These are phyloP conservation scores for Vinca minor DNA, from an alignment of 257 asterid genomes.

Conservation along the genomic window DNA sequence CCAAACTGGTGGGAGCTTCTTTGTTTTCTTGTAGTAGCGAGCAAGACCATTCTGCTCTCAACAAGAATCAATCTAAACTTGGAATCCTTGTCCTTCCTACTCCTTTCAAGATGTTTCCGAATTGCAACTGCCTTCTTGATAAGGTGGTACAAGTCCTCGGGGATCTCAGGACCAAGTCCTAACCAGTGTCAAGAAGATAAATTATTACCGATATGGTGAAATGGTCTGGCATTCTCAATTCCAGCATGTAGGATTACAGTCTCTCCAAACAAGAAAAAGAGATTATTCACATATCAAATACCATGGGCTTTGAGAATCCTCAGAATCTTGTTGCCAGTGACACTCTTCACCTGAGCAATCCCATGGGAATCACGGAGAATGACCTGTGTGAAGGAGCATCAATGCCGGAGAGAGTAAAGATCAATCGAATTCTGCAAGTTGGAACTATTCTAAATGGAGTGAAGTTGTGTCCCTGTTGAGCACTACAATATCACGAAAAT, in stretches of 20 bases:
- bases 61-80: conserved; percentile 38
- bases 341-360: conserved; percentile 39
- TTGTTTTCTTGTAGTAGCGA: conserved; percentile 39
- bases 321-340: conserved; percentile 33
- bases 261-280: not conserved
- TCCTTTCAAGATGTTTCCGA: conserved; percentile 36
- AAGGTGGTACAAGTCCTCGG: conserved; percentile 34
- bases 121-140: conserved; percentile 43
- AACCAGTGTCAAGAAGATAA: not conserved
- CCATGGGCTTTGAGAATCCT: conserved; percentile 36
- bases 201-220: no score
- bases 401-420: no score
- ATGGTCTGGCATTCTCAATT: not conserved
- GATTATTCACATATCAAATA: not conserved
- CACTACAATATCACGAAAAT: no score
- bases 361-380: conserved; percentile 42
- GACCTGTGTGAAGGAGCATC: no score
- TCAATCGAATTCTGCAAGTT: no score
- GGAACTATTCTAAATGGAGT: no score
- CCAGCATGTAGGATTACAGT: not conserved
- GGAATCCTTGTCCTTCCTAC: conserved; percentile 37
- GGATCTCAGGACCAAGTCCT: conserved; percentile 39
- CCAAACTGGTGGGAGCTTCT: conserved; percentile 43
- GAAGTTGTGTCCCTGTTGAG: no score
- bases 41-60: conserved; percentile 38